Conservation (phyloP, 768 basidiomycete species). For the Lentinus brumalis region DNA sequence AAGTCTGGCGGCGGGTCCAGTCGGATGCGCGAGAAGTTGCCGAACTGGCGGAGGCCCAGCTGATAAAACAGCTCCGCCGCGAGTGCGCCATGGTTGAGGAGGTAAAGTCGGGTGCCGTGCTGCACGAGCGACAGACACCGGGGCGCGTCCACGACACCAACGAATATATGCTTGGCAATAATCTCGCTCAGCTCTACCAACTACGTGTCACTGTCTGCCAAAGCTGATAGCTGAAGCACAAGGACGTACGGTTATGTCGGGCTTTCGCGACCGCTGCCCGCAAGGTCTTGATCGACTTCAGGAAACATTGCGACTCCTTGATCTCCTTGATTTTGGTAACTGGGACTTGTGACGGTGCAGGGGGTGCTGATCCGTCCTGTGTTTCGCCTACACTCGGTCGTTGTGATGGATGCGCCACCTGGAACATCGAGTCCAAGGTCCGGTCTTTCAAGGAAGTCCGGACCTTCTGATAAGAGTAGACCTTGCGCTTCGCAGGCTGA, state of each 20-base stretch:
- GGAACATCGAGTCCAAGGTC: conserved; percentile 95
- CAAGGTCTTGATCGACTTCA: conserved; percentile 74
- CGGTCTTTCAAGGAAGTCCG: conserved; percentile 85
- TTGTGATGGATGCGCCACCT: conserved; percentile 45
- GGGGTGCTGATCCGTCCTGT: conserved; percentile 44
- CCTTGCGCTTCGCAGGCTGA: conserved; percentile 39
- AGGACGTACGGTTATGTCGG: conserved; percentile 69
- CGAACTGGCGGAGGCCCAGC: conserved; percentile 88
- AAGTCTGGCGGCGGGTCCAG: conserved; percentile 83
- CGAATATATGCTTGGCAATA: conserved; percentile 84
- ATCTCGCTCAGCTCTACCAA: conserved; percentile 77
- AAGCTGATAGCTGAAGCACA: too few relatives aligned
- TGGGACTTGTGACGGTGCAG: conserved; percentile 18
- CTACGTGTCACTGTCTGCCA: too few relatives aligned
- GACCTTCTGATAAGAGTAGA: conserved; percentile 85
- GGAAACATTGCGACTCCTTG: conserved; percentile 71
- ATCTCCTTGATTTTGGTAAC: conserved; percentile 49
- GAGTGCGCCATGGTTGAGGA: conserved; percentile 82
- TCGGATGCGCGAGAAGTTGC: conserved; percentile 72
- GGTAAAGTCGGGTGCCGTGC: conserved; percentile 83
- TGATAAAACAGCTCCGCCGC: conserved; percentile 96
- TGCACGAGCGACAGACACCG: conserved; percentile 83
- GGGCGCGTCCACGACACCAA: conserved; percentile 82
- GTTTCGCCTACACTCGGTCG: conserved; percentile 11
- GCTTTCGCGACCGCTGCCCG: conserved; percentile 58